phyloP scores from a whole-genome alignment of 176 grass and related monocot species.

The Lolium rigidum region DNA sequence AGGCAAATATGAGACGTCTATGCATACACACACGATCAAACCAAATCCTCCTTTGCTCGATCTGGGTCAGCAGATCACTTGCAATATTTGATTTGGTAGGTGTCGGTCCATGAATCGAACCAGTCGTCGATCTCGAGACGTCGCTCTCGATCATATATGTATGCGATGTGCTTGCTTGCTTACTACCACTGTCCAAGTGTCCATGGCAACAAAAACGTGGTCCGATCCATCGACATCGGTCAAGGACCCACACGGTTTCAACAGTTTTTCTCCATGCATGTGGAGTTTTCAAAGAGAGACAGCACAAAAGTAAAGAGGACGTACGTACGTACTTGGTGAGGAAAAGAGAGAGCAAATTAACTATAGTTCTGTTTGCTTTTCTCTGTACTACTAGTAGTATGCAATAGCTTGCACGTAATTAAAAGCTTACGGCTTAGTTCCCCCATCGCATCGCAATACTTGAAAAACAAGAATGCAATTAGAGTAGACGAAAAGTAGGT shows the following conservation, averaged over 20 bases:
- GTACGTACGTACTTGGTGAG: background rate
- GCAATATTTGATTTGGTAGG: constrained; percentile 20
- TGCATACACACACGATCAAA: background rate
- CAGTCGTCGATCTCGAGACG: background rate
- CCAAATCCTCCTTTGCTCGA: constrained; percentile 17
- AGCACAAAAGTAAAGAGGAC: background rate
- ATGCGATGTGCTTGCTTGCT: background rate
- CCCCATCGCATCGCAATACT: background rate
- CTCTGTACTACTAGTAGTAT: background rate
- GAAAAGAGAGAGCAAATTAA: background rate
- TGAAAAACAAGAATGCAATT: background rate
- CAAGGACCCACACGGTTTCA: constrained; percentile 23
- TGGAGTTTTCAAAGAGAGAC: constrained; percentile 11
- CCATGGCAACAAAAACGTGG: constrained; percentile 44
- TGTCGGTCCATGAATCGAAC: background rate
- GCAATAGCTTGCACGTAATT: background rate
- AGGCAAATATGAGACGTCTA: background rate
- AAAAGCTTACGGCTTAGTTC: background rate
- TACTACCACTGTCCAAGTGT: constrained; percentile 2
- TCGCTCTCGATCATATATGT: background rate
- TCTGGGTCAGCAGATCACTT: background rate
- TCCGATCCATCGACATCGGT: background rate
- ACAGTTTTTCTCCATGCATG: background rate
- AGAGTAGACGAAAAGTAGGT: background rate
- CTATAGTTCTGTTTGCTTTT: background rate